Evolutionary conservation across 2,329 filamentous ascomycete species (phyloP).

Genomic region (Orbilia quercus): DNA sequence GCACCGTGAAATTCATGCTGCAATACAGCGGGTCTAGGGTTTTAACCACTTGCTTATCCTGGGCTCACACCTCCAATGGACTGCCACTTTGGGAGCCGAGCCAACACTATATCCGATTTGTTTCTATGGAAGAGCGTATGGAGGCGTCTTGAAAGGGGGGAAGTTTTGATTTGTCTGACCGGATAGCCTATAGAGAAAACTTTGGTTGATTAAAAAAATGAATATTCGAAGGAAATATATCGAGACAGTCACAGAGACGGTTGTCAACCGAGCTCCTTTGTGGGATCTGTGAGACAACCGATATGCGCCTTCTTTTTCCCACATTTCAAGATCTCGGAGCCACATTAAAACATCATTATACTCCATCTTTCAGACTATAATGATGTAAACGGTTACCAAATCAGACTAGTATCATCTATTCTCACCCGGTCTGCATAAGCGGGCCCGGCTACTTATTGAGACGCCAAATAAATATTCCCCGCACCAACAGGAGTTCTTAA

Average conservation of each 20-base stretch:
- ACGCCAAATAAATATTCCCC: conserved; percentile 25
- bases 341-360: too few relatives aligned
- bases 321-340: background rate
- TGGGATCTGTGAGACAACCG: background rate
- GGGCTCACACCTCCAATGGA: conserved; percentile 15
- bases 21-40: background rate
- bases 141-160: background rate
- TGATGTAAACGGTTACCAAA: conserved; percentile 9
- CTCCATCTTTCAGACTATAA: too few relatives aligned
- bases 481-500: conserved; percentile 28
- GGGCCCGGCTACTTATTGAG: conserved; percentile 10
- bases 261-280: conserved; percentile 5
- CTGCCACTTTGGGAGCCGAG: conserved; percentile 21
- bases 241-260: background rate
- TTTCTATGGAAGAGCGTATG: background rate
- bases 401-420: conserved; percentile 25
- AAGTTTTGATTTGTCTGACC: background rate
- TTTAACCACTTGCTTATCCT: conserved; percentile 24
- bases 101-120: background rate
- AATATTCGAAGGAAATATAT: conserved; percentile 4
- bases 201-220: too few relatives aligned
- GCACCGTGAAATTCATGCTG: background rate
- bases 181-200: background rate
- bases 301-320: conserved; percentile 2
- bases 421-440: conserved; percentile 33